Percentiles rank a stretch among this genome's conserved stretches.
phyloP scores from a whole-genome alignment of 306 rosid species.

The Clitoria ternatea region DNA sequence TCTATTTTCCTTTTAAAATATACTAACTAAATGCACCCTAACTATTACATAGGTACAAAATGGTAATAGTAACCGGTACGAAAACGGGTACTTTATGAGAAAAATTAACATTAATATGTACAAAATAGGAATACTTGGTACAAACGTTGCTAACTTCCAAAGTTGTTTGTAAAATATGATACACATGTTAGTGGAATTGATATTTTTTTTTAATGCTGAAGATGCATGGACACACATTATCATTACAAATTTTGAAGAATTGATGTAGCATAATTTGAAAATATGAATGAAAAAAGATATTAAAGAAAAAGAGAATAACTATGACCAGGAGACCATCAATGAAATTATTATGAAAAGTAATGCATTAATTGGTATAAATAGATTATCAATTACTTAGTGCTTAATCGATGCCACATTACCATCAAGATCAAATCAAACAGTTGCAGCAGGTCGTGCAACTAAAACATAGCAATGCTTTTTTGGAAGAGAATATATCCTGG shows the following conservation, averaged over 20 bases:
- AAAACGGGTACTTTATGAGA: too few species aligned
- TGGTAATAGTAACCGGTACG: too few species aligned
- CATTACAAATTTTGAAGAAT: neutral
- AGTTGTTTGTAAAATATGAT: too few species aligned
- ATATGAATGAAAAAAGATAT: neutral
- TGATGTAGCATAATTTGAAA: neutral
- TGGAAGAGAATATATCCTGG: slow-evolving; percentile 36
- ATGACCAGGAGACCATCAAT: neutral
- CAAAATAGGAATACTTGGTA: too few species aligned
- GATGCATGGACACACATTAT: neutral
- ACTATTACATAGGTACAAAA: too few species aligned
- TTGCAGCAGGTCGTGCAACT: neutral
- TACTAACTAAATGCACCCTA: too few species aligned
- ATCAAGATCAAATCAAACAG: slow-evolving; percentile 27
- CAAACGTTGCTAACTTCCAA: too few species aligned
- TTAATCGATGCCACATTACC: neutral
- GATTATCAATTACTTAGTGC: neutral
- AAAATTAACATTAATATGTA: too few species aligned
- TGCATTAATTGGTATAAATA: neutral
- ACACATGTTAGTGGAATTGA: neutral
- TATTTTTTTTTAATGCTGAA: neutral
- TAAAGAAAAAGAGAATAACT: neutral
- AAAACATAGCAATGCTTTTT: slow-evolving; percentile 2
- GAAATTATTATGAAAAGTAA: neutral
- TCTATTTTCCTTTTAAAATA: too few species aligned